phyloP scores from a whole-genome alignment of 495 filamentous ascomycete genomes.

The Daldinia grandis region DNA sequence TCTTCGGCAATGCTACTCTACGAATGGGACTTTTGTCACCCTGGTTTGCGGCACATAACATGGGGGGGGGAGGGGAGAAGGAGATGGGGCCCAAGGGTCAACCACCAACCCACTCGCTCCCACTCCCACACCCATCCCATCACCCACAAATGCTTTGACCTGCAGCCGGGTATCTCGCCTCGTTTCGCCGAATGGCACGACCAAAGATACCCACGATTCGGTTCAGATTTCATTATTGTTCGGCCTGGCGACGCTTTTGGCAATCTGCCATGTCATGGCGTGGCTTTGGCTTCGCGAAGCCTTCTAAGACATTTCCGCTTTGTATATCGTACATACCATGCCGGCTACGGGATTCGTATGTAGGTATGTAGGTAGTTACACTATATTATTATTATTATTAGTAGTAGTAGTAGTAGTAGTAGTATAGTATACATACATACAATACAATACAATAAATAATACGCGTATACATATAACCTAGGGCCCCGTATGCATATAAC shows the following conservation, averaged over 20 bases:
- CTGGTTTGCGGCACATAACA: slow-evolving; percentile 42
- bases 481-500: not conserved
- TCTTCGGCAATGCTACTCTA: slow-evolving; percentile 35
- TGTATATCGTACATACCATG: slow-evolving; percentile 3
- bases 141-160: slow-evolving; percentile 33
- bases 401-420: too few relatives aligned
- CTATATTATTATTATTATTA: too few relatives aligned
- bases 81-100: not conserved
- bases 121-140: not conserved
- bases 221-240: slow-evolving; percentile 39
- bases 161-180: slow-evolving; percentile 45
- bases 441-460: not conserved
- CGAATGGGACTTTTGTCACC: slow-evolving; percentile 35
- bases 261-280: not conserved
- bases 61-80: too few relatives aligned
- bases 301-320: slow-evolving; percentile 39
- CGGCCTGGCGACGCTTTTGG: slow-evolving; percentile 34
- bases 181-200: slow-evolving; percentile 42
- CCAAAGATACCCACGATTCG: slow-evolving; percentile 35
- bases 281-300: slow-evolving; percentile 36
- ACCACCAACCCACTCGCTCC: not conserved
- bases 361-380: too few relatives aligned
- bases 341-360: slow-evolving; percentile 3
- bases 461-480: not conserved
- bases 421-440: not conserved